Conservation (phyloP, 768 basidiomycete genomes). For the Harrya chromipes region DNA sequence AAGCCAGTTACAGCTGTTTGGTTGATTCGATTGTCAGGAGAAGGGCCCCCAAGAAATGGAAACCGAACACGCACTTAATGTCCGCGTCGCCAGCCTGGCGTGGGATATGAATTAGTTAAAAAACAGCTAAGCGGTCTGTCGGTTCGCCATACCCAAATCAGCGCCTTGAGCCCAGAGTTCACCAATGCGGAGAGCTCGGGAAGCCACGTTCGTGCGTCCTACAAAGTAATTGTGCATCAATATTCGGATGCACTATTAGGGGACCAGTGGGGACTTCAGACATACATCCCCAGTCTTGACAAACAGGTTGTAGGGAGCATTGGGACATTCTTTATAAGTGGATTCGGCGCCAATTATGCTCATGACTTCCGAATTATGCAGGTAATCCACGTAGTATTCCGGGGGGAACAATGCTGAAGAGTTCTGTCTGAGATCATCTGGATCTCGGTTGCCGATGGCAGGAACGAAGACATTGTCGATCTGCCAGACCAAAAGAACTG, state of each 20-base stretch:
- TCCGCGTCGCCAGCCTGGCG: slow-evolving; percentile 28
- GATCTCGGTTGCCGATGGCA: slow-evolving; percentile 50
- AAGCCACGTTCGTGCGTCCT: slow-evolving; percentile 37
- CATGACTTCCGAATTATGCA: slow-evolving; percentile 36
- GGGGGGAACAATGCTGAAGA: slow-evolving; percentile 52
- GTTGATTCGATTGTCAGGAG: slow-evolving; percentile 1
- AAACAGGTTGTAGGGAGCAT: slow-evolving; percentile 43
- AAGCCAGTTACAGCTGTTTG: slow-evolving; percentile 20
- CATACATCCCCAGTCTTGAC: slow-evolving; percentile 54
- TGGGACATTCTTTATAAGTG: slow-evolving; percentile 47
- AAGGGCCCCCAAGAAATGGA: too few relatives aligned
- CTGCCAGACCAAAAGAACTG: slow-evolving; percentile 25
- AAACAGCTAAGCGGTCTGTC: neutral
- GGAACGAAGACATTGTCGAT: slow-evolving; percentile 45
- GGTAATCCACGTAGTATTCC: slow-evolving; percentile 50
- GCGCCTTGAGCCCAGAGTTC: slow-evolving; percentile 35
- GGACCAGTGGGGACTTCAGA: neutral
- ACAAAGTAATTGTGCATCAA: neutral
- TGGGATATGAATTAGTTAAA: neutral
- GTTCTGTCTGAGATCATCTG: slow-evolving; percentile 58
- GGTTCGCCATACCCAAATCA: slow-evolving; percentile 36
- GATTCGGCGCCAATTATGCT: slow-evolving; percentile 51
- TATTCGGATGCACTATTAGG: neutral
- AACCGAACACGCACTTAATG: slow-evolving; percentile 18
- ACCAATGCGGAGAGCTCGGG: slow-evolving; percentile 37